Conservation (phyloP, 768 basidiomycete species). For the Dioszegia crocea region DNA sequence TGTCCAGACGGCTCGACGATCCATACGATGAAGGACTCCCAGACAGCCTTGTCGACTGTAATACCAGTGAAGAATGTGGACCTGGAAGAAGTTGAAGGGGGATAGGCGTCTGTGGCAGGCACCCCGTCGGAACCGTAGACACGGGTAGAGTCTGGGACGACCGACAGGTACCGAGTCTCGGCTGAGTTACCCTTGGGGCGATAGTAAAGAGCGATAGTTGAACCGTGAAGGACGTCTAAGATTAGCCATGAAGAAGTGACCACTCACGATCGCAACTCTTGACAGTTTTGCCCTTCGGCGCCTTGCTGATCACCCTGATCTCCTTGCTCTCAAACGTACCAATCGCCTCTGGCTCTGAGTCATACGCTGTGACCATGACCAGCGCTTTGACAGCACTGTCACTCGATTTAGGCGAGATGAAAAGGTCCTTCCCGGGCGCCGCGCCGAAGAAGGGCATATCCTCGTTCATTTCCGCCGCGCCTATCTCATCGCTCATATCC, state of each 20-base stretch:
- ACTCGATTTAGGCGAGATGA: conserved; percentile 93
- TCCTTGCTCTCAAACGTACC: conserved; percentile 86
- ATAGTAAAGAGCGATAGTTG: conserved; percentile 91
- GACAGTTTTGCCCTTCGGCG: conserved; percentile 92
- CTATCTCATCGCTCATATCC: conserved; percentile 60
- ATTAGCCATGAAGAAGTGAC: too few species aligned
- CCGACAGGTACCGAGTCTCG: conserved; percentile 91
- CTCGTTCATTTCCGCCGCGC: neutral
- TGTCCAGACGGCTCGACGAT: conserved; percentile 89
- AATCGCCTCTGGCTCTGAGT: conserved; percentile 75
- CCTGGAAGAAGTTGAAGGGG: conserved; percentile 62
- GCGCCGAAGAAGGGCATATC: conserved; percentile 83
- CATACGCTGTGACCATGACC: conserved; percentile 56
- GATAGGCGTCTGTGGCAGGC: conserved; percentile 71
- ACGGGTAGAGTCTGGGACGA: conserved; percentile 85
- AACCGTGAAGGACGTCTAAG: too few species aligned
- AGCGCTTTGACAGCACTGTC: conserved; percentile 73
- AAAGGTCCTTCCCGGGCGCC: conserved; percentile 88
- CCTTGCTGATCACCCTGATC: conserved; percentile 99
- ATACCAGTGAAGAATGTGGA: conserved; percentile 59
- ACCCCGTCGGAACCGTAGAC: conserved; percentile 92
- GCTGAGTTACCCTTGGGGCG: conserved; percentile 92
- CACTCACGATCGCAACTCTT: conserved; percentile 88
- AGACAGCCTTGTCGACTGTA: conserved; percentile 32
- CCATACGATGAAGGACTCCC: conserved; percentile 81